phyloP scores from a whole-genome alignment of 1,139 yeast species.

The Sugiyamaella pinicola region DNA sequence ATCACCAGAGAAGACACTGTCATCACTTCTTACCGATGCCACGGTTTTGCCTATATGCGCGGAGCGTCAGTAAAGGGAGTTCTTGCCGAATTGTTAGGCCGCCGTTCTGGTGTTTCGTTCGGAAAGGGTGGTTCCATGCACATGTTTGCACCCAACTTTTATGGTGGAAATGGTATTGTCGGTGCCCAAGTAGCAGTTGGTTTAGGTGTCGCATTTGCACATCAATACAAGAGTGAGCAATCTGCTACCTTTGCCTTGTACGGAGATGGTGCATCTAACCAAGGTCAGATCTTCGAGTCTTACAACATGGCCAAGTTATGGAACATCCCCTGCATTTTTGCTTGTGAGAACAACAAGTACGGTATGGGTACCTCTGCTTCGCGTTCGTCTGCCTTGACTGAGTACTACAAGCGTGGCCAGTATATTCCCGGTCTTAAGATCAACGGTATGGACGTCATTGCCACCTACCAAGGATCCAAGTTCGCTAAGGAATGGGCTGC shows the following conservation, averaged over 20 bases:
- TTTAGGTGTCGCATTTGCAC: slow-evolving; percentile 96
- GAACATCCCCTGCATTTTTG: slow-evolving; percentile 92
- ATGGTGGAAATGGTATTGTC: slow-evolving; percentile 99
- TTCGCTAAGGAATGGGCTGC: slow-evolving; percentile 96
- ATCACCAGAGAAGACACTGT: slow-evolving; percentile 80
- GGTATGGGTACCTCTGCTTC: slow-evolving; percentile 99
- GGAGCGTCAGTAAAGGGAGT: slow-evolving; percentile 91
- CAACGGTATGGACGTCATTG: slow-evolving; percentile 97
- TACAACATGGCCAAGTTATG: slow-evolving; percentile 99
- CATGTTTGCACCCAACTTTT: slow-evolving; percentile 92
- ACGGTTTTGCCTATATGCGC: slow-evolving; percentile 95
- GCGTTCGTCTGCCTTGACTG: slow-evolving; percentile 94
- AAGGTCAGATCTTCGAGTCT: slow-evolving; percentile 97
- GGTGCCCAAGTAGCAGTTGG: slow-evolving; percentile 99
- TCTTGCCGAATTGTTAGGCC: slow-evolving; percentile 95
- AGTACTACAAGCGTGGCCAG: slow-evolving; percentile 98
- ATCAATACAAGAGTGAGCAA: slow-evolving; percentile 80
- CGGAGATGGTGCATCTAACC: slow-evolving; percentile 99
- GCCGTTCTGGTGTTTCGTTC: slow-evolving; percentile 88
- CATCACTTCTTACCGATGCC: slow-evolving; percentile 97
- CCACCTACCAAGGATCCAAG: slow-evolving; percentile 93
- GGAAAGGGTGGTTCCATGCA: slow-evolving; percentile 99
- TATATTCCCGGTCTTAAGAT: slow-evolving; percentile 98
- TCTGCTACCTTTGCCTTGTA: slow-evolving; percentile 83
- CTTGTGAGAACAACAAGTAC: slow-evolving; percentile 98